Base-by-base conservation (phyloP, 257 asterid genomes). In the Scutellaria galericulata region DNA sequence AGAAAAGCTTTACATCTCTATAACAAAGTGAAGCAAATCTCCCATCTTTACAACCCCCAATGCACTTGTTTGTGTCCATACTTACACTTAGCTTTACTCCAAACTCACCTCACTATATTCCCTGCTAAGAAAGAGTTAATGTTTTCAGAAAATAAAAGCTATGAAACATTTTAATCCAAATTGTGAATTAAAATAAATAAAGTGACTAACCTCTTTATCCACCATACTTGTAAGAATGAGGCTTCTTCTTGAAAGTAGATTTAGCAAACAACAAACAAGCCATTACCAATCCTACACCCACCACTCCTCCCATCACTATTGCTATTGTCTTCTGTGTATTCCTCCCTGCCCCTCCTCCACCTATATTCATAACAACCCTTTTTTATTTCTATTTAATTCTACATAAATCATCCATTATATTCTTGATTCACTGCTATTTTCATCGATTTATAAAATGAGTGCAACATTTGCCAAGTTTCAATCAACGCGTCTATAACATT, bases 311-410 rank as follows among this genome's bases (percentile, higher is more conserved):
- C 45, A 91, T 77, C 64, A 84, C 85, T 55, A 93, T 77, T 3
- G 98, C 96, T 20, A 93, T 77, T 2, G 87, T 87, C 86, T 88
- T 91, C 85, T 93, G 86, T 18, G 93, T 54, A 45, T 61, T 89
- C 73, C 77, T 55, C 48, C 47, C 77, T 1, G 18, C 37, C 75
- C 91, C 96, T 85, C 50, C 96, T 83, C 50, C 68, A 74, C 46
- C 66, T 76, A 73, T 5, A 5, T 50, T 51, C 22, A 35, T 44
- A 69, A 63, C 46, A 50, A 27, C 2, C 15, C 41, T 24, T 24
- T 22, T 24, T 24, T 18, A 18, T 18, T 18, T 18, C 18, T 18
- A 18, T 18, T 18, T 18, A 18, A 18, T 18, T 18, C 18, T 18
- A 18, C 18, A 24, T 24, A 24, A 1, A 24, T 24, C 27, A 24